A percentile compares a stretch with the other conserved stretches of the same genome.
These are phyloP conservation scores for Colletotrichum sp. DNA, from an alignment of 2,329 filamentous ascomycete species.

Conservation along the genomic window DNA sequence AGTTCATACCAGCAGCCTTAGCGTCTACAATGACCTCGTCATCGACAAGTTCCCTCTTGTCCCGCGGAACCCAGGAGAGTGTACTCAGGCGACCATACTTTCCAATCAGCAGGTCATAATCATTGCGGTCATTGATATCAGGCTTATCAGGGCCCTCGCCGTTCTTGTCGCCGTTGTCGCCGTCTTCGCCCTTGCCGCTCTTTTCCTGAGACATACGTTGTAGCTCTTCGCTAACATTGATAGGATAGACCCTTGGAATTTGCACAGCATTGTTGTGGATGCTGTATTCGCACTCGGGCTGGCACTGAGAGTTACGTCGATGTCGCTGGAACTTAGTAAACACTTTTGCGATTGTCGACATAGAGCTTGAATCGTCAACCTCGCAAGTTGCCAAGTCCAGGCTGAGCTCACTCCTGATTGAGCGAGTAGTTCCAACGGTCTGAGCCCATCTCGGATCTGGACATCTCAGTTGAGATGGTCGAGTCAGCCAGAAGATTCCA, in stretches of 20 bases:
- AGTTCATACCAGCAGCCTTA: slow-evolving; percentile 7
- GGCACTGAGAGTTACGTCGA: fast-evolving
- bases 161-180: neutral
- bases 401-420: slow-evolving; percentile 24
- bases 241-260: neutral
- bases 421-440: slow-evolving; percentile 24
- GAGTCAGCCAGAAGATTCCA: slow-evolving; percentile 29
- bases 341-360: neutral
- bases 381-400: slow-evolving; percentile 8
- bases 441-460: slow-evolving; percentile 25
- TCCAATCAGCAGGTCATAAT: neutral
- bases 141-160: neutral
- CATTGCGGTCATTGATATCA: neutral
- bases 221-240: neutral
- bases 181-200: neutral
- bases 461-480: slow-evolving; percentile 24
- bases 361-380: neutral
- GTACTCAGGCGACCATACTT: slow-evolving; percentile 1
- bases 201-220: neutral
- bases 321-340: neutral
- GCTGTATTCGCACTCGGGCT: neutral
- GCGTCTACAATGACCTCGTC: slow-evolving; percentile 1
- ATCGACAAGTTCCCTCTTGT: neutral
- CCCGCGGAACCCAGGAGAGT: neutral
- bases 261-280: neutral